These are phyloP conservation scores for Lecanosticta acicola DNA, from an alignment of 2,329 filamentous ascomycete species.

Conservation along the genomic window DNA sequence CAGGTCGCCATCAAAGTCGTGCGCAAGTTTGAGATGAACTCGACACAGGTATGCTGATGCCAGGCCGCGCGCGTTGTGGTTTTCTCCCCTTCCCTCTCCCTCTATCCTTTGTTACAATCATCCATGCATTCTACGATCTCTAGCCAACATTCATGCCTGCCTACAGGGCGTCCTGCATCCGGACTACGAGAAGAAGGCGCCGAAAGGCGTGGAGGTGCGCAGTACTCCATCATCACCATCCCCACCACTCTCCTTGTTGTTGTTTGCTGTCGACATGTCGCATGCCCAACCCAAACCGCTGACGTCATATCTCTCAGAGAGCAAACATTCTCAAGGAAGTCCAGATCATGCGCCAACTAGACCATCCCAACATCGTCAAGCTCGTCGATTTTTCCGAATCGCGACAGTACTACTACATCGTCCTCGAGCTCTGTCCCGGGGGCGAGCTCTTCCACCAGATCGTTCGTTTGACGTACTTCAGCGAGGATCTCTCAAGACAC, in stretches of 20 bases:
- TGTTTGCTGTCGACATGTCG: conserved; percentile 5
- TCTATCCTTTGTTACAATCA: conserved; percentile 16
- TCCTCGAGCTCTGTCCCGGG: conserved; percentile 88
- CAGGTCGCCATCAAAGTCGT: conserved; percentile 98
- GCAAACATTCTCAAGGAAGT: conserved; percentile 98
- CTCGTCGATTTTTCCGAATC: conserved; percentile 92
- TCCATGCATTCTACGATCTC: conserved; percentile 7
- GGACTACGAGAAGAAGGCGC: conserved; percentile 78
- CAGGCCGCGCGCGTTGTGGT: conserved; percentile 6
- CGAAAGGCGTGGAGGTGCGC: conserved; percentile 96
- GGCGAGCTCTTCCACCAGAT: conserved; percentile 98
- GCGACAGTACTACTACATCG: conserved; percentile 92
- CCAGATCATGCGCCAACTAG: conserved; percentile 94
- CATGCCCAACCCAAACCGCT: conserved; percentile 31
- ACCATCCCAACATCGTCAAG: conserved; percentile 93
- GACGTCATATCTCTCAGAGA: conserved; percentile 56
- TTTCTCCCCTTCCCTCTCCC: conserved; percentile 15
- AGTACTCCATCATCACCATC: conserved; percentile 18
- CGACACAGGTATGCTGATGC: conserved; percentile 76
- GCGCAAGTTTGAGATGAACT: conserved; percentile 98
- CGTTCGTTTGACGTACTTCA: conserved; percentile 95
- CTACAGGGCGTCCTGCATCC: conserved; percentile 68
- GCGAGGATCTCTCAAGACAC: conserved; percentile 87
- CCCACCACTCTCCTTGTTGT: conserved; percentile 12
- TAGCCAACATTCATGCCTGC: conserved; percentile 26